A percentile compares a stretch with the other conserved stretches of the same genome.
Conservation (phyloP, 169 alveolate species). For the Cryptosporidium ubiquitum region DNA sequence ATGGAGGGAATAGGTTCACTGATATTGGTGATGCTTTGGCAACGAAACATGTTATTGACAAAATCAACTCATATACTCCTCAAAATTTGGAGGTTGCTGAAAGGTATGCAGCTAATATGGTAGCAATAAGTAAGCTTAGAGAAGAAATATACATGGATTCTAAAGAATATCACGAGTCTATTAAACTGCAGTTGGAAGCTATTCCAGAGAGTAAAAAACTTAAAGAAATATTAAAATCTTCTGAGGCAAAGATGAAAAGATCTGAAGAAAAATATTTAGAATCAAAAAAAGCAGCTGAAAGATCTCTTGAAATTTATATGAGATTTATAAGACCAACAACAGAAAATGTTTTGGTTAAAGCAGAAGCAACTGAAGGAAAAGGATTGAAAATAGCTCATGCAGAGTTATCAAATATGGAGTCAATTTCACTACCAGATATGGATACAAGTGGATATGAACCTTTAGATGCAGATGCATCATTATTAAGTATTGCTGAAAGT, state of each 20-base stretch:
- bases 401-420: conserved; percentile 43
- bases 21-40: conserved; percentile 18
- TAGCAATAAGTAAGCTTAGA: conserved; percentile 56
- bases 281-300: conserved; percentile 64
- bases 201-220: conserved; percentile 34
- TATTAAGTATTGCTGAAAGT: conserved; percentile 60
- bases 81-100: conserved; percentile 52
- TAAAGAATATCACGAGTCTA: conserved; percentile 40
- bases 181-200: conserved; percentile 12
- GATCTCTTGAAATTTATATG: conserved; percentile 51
- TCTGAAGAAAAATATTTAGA: conserved; percentile 35
- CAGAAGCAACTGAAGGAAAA: conserved; percentile 65
- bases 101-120: conserved; percentile 71
- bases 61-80: conserved; percentile 55
- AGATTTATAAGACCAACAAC: conserved; percentile 37
- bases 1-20: conserved; percentile 33
- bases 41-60: conserved; percentile 33
- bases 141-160: conserved; percentile 59
- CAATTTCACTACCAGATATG: conserved; percentile 66
- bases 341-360: conserved; percentile 5
- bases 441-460: conserved; percentile 69
- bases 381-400: conserved; percentile 54
- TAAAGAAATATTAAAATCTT: neutral
- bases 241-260: conserved; percentile 28
- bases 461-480: conserved; percentile 57